Evolutionary conservation across 129 eudicot genomes (phyloP), one percentile per base, ranked within the genome.

Genomic region (Heracleum sosnowskyi): DNA sequence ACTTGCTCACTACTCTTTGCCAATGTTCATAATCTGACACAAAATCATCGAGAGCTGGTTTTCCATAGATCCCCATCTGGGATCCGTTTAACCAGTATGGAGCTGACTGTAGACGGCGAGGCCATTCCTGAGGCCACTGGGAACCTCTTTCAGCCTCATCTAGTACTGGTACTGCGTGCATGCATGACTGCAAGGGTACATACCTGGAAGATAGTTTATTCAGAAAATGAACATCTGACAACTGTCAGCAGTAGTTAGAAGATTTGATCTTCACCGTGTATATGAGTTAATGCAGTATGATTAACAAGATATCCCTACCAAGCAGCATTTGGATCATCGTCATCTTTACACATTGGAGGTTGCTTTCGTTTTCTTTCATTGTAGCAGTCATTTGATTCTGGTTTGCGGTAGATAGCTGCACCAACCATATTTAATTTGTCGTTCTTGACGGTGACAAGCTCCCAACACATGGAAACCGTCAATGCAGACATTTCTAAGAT

Each of bases 301-400:
- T 73, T 44, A 44, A 42, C 47, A 73, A 7, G 29, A 46, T 16
- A 74, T 78, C 70, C 84, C 68, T 81, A 93, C 98, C 98, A 91
- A 76, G 97, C 93, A 44, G 97, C 98, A 83, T 91, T 88, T 79
- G 98, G 93, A 85, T 93, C 98, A 82, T 93, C 98, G 46, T 88
- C 90, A 49, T 74, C 37, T 80, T 88, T 86, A 78, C 98, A 93
- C 89, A 93, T 89, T 62, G 93, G 90, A 66, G 98, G 97, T 7
- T 44, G 39, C 36, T 88, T 81, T 26, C 85, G 76, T 82, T 91
- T 88, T 87, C 97, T 83, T 80, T 79, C 85, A 5, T 88, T 80
- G 69, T 91, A 93, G 79, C 98, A 93, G 78, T 91, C 89, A 62
- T 93, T 93, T 82, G 94, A 72, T 73, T 80, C 86, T 76, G 97